phyloP scores from a whole-genome alignment of 2,329 filamentous ascomycete species.

The Stachybotrys chartarum region DNA sequence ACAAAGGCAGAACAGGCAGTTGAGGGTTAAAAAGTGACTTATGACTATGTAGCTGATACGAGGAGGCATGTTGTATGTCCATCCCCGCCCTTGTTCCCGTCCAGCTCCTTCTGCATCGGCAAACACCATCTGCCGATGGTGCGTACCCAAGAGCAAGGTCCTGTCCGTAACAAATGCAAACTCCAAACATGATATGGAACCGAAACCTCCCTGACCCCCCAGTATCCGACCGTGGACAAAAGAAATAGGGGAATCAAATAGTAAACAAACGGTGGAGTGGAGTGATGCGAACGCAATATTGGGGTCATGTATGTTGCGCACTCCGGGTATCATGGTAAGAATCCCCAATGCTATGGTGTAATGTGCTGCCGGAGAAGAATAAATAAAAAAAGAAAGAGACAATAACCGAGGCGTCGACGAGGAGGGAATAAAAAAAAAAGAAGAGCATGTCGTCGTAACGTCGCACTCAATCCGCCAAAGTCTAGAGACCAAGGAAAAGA shows the following conservation, averaged over 20 bases:
- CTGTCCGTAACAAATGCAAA: slow-evolving; percentile 4
- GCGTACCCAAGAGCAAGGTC: not conserved
- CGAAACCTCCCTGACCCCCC: slow-evolving; percentile 9
- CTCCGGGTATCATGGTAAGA: slow-evolving; percentile 33
- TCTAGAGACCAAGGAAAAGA: slow-evolving; percentile 3
- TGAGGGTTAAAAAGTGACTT: no score
- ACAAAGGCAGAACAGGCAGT: no score
- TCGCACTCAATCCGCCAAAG: slow-evolving; percentile 1
- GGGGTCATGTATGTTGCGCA: slow-evolving; percentile 24
- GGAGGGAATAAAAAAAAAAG: not conserved
- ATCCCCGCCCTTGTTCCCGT: no score
- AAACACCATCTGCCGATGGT: not conserved
- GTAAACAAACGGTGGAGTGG: slow-evolving; percentile 26
- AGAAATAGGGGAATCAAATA: slow-evolving; percentile 6
- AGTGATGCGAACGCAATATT: slow-evolving; percentile 23
- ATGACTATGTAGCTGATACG: no score
- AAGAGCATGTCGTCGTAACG: not conserved
- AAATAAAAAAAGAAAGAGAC: not conserved
- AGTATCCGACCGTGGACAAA: slow-evolving; percentile 2
- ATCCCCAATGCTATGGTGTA: slow-evolving; percentile 27
- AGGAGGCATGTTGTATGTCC: no score
- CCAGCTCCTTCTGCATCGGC: no score
- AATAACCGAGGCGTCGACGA: not conserved
- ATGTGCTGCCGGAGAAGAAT: slow-evolving; percentile 12
- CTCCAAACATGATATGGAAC: slow-evolving; percentile 21